Percentiles rank a stretch among this genome's conserved stretches.
Conservation (phyloP, 1,139 yeast genomes). For the Tardiomyces digboiensis region DNA sequence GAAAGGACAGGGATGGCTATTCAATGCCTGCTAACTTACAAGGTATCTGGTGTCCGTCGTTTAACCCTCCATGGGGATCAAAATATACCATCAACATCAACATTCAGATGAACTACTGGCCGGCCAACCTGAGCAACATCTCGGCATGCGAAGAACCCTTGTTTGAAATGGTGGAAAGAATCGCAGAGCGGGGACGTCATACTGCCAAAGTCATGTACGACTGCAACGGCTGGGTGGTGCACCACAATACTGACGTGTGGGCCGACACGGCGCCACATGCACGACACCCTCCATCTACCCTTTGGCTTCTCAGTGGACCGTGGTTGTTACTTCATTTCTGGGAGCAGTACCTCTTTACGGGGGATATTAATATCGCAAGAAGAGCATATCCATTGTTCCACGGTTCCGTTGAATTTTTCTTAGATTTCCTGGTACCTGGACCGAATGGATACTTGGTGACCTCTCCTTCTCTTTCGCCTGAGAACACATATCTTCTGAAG, state of each 20-base stretch:
- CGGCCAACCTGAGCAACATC: not conserved
- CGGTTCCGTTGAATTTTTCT: not conserved
- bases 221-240: not conserved
- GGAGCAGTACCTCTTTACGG: not conserved
- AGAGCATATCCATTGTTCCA: not conserved
- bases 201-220: not conserved
- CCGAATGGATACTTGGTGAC: slow-evolving; percentile 5
- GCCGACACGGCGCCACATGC: not conserved
- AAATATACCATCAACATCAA: not conserved
- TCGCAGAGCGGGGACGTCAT: not conserved
- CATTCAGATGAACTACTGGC: not conserved
- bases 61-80: not conserved
- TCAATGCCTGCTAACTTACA: not conserved
- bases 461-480: slow-evolving; percentile 8
- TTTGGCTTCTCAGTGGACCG: not conserved
- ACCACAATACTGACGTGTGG: not conserved
- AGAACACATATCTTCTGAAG: slow-evolving; percentile 4
- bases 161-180: not conserved
- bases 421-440: not conserved
- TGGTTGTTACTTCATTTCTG: not conserved
- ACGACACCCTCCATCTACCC: not conserved
- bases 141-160: not conserved
- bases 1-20: not conserved
- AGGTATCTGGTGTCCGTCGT: not conserved
- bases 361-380: not conserved